Percentiles rank a stretch among this genome's conserved stretches.
Conservation (phyloP, 2,329 filamentous ascomycete genomes). For the Penicillium sp. region DNA sequence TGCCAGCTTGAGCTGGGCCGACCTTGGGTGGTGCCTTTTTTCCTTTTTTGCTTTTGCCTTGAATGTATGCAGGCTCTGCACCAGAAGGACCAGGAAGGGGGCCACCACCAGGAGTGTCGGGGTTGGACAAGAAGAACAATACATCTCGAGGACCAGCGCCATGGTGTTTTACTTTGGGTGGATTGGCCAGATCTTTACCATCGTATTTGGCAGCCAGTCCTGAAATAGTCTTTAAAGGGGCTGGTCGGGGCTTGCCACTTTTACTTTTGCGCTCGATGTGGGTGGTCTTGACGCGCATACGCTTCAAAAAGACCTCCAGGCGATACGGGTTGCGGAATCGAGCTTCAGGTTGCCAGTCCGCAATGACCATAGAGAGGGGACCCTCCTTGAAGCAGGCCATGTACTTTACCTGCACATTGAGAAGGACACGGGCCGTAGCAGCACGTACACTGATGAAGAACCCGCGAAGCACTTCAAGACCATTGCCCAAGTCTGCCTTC, state of each 20-base stretch:
- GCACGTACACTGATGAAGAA: constrained; percentile 63
- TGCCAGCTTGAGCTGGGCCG: constrained; percentile 31
- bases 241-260: constrained; percentile 30
- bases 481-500: constrained; percentile 45
- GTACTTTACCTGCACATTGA: constrained; percentile 64
- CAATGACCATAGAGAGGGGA: constrained; percentile 40
- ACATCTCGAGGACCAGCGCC: constrained; percentile 55
- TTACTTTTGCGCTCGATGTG: constrained; percentile 42
- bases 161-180: constrained; percentile 33
- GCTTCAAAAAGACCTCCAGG: constrained; percentile 39
- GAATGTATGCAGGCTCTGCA: constrained; percentile 6
- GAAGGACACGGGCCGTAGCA: constrained; percentile 55
- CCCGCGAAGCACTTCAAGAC: constrained; percentile 58
- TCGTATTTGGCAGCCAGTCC: constrained; percentile 45
- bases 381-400: constrained; percentile 56
- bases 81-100: constrained; percentile 12
- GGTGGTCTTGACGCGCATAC: constrained; percentile 40
- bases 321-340: constrained; percentile 16
- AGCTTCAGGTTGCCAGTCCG: constrained; percentile 26
- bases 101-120: neutral
- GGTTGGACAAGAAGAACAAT: constrained; percentile 49
- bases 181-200: constrained; percentile 33
- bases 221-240: constrained; percentile 46
- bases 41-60: constrained; percentile 27
- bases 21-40: constrained; percentile 25